Percentiles rank a stretch among this genome's conserved stretches.
Evolutionary conservation across 2,329 filamentous ascomycete genomes (phyloP).

Genomic region (Stagonosporopsis chrysanthemi): DNA sequence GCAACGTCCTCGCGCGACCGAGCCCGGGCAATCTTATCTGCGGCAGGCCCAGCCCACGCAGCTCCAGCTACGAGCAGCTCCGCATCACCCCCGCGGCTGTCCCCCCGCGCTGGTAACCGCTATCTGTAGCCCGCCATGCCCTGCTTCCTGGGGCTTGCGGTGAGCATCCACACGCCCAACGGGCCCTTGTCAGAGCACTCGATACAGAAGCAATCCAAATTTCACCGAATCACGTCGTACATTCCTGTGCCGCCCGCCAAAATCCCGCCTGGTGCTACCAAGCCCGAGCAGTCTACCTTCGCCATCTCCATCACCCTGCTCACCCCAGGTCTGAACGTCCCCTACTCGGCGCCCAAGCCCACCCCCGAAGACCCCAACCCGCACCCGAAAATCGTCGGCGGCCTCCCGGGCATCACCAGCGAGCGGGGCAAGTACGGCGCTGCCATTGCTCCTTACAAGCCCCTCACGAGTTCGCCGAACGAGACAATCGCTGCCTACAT

Average conservation of each 20-base stretch:
- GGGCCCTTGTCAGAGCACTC: constrained; percentile 89
- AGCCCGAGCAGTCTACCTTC: constrained; percentile 92
- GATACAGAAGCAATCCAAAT: constrained; percentile 89
- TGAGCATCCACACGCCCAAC: constrained; percentile 87
- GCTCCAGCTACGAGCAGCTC: constrained; percentile 19
- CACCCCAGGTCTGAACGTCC: constrained; percentile 85
- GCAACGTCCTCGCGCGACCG: constrained; percentile 19
- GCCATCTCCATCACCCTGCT: constrained; percentile 97
- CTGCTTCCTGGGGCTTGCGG: constrained; percentile 98
- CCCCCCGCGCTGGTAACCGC: constrained; percentile 23
- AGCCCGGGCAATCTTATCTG: constrained; percentile 16
- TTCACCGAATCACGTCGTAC: constrained; percentile 94
- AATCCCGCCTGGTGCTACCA: constrained; percentile 70
- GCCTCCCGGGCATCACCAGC: constrained; percentile 63
- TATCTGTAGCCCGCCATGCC: constrained; percentile 65
- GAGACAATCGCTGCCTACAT: constrained; percentile 99
- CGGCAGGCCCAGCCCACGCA: constrained; percentile 33
- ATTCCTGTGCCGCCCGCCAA: constrained; percentile 93
- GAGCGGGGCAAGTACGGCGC: constrained; percentile 63
- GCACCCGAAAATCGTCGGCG: constrained; percentile 80
- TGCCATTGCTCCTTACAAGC: constrained; percentile 82
- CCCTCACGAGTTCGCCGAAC: constrained; percentile 89
- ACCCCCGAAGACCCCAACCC: constrained; percentile 79
- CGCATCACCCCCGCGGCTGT: constrained; percentile 27
- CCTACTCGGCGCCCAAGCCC: constrained; percentile 88